These are phyloP conservation scores for Mikania micrantha DNA, from an alignment of 129 eudicot genomes.

Conservation along the genomic window DNA sequence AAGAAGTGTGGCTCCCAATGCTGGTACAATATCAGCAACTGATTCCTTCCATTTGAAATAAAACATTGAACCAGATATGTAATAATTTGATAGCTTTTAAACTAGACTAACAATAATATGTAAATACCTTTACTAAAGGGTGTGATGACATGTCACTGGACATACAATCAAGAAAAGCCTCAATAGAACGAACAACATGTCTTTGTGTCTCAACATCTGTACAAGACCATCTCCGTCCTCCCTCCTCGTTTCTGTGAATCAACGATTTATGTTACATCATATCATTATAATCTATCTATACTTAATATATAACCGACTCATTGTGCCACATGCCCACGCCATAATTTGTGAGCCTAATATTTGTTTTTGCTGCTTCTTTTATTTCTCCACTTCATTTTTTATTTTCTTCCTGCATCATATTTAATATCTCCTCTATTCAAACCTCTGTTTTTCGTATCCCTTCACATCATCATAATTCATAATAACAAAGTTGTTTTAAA, in stretches of 20 bases:
- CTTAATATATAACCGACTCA: too few relatives aligned
- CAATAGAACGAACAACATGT: constrained; percentile 62
- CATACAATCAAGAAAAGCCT: constrained; percentile 77
- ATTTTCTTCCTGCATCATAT: too few relatives aligned
- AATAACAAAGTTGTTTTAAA: neutral
- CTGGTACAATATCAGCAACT: constrained; percentile 54
- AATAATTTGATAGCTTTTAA: neutral
- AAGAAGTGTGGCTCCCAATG: constrained; percentile 51
- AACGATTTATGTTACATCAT: neutral
- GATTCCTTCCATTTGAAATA: constrained; percentile 45
- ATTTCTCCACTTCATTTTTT: too few relatives aligned
- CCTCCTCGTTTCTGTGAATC: constrained; percentile 37
- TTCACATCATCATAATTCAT: too few relatives aligned
- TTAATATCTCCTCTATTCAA: too few relatives aligned
- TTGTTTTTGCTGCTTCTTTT: too few relatives aligned
- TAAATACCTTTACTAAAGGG: constrained; percentile 70
- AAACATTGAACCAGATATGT: neutral
- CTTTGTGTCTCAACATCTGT: constrained; percentile 75
- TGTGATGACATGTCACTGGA: constrained; percentile 48
- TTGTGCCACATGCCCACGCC: too few relatives aligned
- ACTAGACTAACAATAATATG: neutral
- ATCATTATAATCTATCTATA: too few relatives aligned
- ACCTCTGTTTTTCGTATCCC: too few relatives aligned
- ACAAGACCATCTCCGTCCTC: constrained; percentile 57
- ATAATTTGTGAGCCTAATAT: too few relatives aligned